Base-by-base conservation (phyloP, 371 early-diverging fungal species). In the Ordospora pajunii region DNA sequence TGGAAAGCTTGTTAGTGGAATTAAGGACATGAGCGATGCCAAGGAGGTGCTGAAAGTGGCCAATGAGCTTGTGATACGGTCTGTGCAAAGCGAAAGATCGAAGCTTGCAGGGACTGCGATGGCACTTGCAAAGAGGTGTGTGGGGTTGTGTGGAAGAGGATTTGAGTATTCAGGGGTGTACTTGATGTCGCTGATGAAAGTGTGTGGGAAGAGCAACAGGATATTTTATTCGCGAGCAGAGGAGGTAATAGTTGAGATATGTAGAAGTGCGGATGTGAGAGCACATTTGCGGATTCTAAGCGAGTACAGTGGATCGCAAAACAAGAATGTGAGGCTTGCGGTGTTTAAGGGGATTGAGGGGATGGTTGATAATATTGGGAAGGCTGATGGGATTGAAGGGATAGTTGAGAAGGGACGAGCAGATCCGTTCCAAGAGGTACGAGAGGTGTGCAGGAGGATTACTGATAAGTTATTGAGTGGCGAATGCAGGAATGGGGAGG, bases 81-180 rank as follows among this genome's bases (percentile, higher is more conserved):
- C 80, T 42, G 53, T 80, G 25, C 52, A 67, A 46, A 67, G 69
- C 62, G 80, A 80, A n/a, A 66, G 80, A 23, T 76, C 76, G 1
- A 67, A 52, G 44, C 53, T 80, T 21, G 66, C 75, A 44, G 80
- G 80, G 12, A 77, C 70, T 12, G 48, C 70, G 8, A 44, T 80
- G 11, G 67, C n/a, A 10, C 49, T 80, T 48, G 23, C 76, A 2
- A 67, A 76, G 11, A 63, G 42, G 8, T 51, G 80, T 51, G 42
- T 51, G 6, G 43, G 32, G 3, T 42, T 73, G 37, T 37, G 19
- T 11, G 50, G 71, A 21, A 43, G 22, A 5, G 53, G 70, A 27
- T 37, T 72, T 12, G 14, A 17, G 14, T 44, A 50, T 19, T 32
- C 72, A 17, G 51, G 43, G 11, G 17, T n/a, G 32, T 65, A 71